Percentiles rank a stretch among this genome's conserved stretches.
Evolutionary conservation across 495 filamentous ascomycete species (phyloP).

Genomic region (Achaetomiella virescens): DNA sequence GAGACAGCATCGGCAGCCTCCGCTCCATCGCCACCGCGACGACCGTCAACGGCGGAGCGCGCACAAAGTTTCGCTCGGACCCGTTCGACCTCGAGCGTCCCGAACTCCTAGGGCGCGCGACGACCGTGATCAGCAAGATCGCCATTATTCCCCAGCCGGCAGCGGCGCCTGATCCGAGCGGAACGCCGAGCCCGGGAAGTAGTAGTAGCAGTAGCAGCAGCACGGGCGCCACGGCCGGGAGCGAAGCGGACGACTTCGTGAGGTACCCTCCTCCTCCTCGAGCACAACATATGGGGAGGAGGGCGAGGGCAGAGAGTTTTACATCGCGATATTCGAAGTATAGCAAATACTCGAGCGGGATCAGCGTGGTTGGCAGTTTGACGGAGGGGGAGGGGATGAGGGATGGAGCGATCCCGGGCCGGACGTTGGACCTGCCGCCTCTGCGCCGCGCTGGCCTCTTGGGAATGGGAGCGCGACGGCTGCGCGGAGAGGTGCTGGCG

Average conservation of each 20-base stretch:
- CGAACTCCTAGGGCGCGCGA: constrained; percentile 35
- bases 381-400: constrained; percentile 12
- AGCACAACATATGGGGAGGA: constrained; percentile 6
- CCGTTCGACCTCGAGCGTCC: constrained; percentile 60
- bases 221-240: background rate
- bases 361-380: constrained; percentile 31
- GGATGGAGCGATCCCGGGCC: constrained; percentile 51
- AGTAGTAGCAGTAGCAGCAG: constrained; percentile 20
- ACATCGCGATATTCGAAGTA: constrained; percentile 18
- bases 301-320: constrained; percentile 29
- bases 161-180: constrained; percentile 17
- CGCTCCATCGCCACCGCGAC: constrained; percentile 22
- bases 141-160: background rate
- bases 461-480: background rate
- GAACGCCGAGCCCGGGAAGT: too few species aligned
- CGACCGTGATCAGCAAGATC: too few species aligned
- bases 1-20: constrained; percentile 30
- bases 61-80: constrained; percentile 55
- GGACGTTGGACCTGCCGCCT: constrained; percentile 39
- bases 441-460: background rate
- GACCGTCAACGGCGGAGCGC: constrained; percentile 16
- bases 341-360: constrained; percentile 42
- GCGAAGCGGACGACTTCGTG: too few species aligned
- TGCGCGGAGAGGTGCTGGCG: background rate
- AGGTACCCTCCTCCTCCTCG: background rate